Conservation (phyloP, 2,329 filamentous ascomycete genomes). For the Mycosphaerella sp. region DNA sequence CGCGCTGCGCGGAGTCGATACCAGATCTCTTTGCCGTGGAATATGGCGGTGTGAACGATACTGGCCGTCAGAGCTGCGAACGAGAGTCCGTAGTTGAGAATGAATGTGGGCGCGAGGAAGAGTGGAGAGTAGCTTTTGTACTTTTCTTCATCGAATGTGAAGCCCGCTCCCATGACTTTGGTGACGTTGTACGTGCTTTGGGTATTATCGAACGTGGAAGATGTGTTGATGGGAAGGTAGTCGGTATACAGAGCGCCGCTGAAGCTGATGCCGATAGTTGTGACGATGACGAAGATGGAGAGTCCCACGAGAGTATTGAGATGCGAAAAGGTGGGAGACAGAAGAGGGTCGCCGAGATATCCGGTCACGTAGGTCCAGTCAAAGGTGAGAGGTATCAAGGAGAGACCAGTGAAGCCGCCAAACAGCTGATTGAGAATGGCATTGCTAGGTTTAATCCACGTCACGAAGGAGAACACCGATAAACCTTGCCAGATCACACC, state of each 20-base stretch:
- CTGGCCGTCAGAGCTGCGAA: conserved; percentile 76
- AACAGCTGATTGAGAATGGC: conserved; percentile 79
- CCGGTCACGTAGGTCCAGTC: conserved; percentile 66
- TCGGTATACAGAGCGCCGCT: conserved; percentile 71
- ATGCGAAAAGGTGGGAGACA: conserved; percentile 76
- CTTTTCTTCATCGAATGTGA: conserved; percentile 68
- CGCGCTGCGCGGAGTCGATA: conserved; percentile 57
- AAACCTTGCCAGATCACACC: conserved; percentile 75
- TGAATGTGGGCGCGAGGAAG: conserved; percentile 80
- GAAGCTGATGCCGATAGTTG: conserved; percentile 68
- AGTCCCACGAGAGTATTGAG: conserved; percentile 42
- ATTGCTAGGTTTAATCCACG: conserved; percentile 80
- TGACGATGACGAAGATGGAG: conserved; percentile 61
- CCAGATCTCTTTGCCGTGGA: conserved; percentile 80
- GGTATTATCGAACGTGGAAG: conserved; percentile 77
- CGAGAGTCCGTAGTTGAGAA: conserved; percentile 78
- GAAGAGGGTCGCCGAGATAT: conserved; percentile 17
- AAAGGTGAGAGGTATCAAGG: conserved; percentile 76
- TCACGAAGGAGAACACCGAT: conserved; percentile 82
- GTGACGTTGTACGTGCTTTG: conserved; percentile 74
- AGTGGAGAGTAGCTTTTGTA: conserved; percentile 78
- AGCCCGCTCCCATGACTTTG: conserved; percentile 70
- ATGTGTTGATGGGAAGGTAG: conserved; percentile 79
- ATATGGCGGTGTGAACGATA: conserved; percentile 73
- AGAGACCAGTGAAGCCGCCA: conserved; percentile 76